phyloP scores from a whole-genome alignment of 306 rosid genomes.

The Dryas drummondii region DNA sequence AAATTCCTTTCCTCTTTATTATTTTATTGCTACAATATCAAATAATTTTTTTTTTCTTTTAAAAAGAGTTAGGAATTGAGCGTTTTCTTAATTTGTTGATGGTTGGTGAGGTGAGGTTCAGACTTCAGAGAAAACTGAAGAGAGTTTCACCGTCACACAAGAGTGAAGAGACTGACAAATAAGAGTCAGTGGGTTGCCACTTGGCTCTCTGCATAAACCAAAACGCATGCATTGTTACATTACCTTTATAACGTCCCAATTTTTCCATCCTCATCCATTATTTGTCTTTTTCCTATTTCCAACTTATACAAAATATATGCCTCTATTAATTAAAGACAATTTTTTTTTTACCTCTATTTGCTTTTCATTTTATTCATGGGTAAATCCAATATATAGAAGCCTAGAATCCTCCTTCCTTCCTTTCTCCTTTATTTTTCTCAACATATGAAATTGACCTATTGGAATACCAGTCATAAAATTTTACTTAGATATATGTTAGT shows the following conservation, averaged over 20 bases:
- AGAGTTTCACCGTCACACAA: background rate
- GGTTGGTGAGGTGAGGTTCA: background rate
- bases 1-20: too few species aligned
- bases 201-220: slow-evolving; percentile 1
- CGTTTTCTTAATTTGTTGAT: background rate
- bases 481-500: too few species aligned
- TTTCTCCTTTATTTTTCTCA: background rate
- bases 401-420: background rate
- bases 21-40: too few species aligned
- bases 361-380: background rate
- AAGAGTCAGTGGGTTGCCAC: background rate
- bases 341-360: background rate
- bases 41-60: too few species aligned
- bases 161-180: background rate
- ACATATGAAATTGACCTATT: background rate
- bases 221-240: slow-evolving; percentile 7
- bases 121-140: too few species aligned
- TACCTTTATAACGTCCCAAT: background rate
- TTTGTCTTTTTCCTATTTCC: background rate
- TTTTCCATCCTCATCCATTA: background rate
- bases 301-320: background rate
- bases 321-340: background rate
- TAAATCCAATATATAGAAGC: background rate
- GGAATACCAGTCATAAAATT: background rate
- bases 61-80: background rate